Evolutionary conservation across 176 grass and related monocot species (phyloP).

Genomic region (Hordeum vulgare): DNA sequence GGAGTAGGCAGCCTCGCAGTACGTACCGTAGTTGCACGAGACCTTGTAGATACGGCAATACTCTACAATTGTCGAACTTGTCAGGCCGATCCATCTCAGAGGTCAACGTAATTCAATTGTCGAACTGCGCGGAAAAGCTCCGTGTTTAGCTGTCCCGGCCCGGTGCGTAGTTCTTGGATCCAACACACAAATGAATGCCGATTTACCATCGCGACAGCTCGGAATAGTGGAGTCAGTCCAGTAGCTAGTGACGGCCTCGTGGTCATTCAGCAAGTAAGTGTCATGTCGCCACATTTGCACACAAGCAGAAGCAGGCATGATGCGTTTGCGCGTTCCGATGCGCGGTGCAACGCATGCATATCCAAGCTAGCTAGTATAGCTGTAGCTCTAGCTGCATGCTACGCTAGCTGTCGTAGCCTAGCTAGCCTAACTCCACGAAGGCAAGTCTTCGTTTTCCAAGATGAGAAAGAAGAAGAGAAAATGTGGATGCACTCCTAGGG

Average conservation of each 20-base stretch:
- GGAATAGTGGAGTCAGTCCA: neutral
- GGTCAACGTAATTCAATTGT: no score
- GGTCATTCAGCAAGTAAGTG: constrained; percentile 1
- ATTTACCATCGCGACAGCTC: neutral
- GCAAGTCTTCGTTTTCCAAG: neutral
- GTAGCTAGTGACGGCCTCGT: neutral
- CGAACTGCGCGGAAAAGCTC: no score
- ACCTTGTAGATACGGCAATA: no score
- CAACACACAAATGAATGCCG: no score
- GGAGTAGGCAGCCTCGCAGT: no score
- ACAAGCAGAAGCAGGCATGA: neutral
- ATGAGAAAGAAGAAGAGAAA: neutral
- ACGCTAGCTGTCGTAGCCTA: neutral
- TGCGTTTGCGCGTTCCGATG: neutral
- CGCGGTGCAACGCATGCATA: neutral
- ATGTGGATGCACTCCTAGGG: neutral
- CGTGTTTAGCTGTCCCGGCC: no score
- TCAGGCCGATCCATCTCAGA: no score
- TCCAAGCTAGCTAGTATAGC: no score
- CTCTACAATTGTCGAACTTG: no score
- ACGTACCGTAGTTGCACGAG: no score
- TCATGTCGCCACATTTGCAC: constrained; percentile 30
- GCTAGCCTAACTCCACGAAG: neutral
- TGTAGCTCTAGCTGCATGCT: neutral
- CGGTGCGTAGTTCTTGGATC: no score